Evolutionary conservation across 1,284 basidiomycete genomes (phyloP).

Genomic region (Exobasidium cylindrosporum): DNA sequence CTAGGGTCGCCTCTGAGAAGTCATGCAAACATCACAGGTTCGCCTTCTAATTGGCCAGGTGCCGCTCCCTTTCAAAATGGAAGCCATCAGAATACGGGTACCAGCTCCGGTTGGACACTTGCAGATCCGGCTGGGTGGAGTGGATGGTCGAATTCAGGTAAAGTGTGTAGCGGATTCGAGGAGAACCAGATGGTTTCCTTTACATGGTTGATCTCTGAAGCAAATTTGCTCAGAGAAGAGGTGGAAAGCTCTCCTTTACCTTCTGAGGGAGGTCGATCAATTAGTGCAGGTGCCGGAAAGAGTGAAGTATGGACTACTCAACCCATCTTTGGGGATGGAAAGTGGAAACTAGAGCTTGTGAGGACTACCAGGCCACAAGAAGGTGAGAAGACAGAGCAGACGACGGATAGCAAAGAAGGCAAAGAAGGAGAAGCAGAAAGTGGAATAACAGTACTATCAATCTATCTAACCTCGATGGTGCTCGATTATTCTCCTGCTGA

Average conservation of each 20-base stretch:
- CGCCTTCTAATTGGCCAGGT: not conserved
- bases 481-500: conserved; percentile 33
- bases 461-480: conserved; percentile 36
- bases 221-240: conserved; percentile 39
- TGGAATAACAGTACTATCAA: conserved; percentile 28
- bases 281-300: conserved; percentile 42
- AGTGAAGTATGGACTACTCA: conserved; percentile 48
- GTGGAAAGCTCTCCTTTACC: conserved; percentile 33
- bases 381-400: not conserved
- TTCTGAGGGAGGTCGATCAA: conserved; percentile 37
- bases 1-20: not conserved
- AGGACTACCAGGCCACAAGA: conserved; percentile 18
- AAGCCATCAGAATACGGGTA: not conserved
- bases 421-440: not conserved
- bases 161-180: conserved; percentile 1
- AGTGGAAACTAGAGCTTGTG: conserved; percentile 51
- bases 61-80: not conserved
- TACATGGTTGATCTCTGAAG: conserved; percentile 43
- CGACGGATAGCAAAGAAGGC: not conserved
- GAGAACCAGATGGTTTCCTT: conserved; percentile 25
- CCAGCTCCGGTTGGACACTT: not conserved
- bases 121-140: not conserved
- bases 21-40: not conserved
- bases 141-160: not conserved
- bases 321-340: conserved; percentile 49